These are phyloP conservation scores for Cyberlindnera suaveolens DNA, from an alignment of 805 yeast species.

Conservation along the genomic window DNA sequence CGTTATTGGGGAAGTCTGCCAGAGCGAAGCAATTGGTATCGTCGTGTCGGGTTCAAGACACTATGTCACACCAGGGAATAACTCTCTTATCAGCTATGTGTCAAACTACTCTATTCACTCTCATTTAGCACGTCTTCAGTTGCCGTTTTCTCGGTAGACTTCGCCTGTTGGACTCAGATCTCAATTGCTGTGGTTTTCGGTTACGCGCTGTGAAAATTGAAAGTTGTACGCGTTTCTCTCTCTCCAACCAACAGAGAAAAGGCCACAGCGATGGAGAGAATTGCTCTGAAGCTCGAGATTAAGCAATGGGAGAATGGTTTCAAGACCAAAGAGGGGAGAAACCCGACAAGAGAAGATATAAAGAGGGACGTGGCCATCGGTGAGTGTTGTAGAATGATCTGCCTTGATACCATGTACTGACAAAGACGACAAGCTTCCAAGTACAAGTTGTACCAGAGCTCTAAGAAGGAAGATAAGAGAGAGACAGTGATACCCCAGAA, in stretches of 20 bases:
- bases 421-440: slow-evolving; percentile 16
- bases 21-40: too few species aligned
- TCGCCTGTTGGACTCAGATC: too few species aligned
- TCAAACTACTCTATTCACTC: too few species aligned
- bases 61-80: too few species aligned
- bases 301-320: slow-evolving; percentile 53
- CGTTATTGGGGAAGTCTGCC: too few species aligned
- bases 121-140: too few species aligned
- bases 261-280: background rate
- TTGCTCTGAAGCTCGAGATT: slow-evolving; percentile 34
- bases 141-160: too few species aligned
- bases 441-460: slow-evolving; percentile 13
- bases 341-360: slow-evolving; percentile 44
- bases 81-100: too few species aligned
- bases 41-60: too few species aligned
- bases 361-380: slow-evolving; percentile 31
- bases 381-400: background rate
- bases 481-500: slow-evolving; percentile 4
- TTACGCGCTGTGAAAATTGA: too few species aligned
- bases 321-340: slow-evolving; percentile 30
- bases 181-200: too few species aligned
- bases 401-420: background rate
- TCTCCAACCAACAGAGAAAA: background rate
- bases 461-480: slow-evolving; percentile 13
- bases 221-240: too few species aligned